Evolutionary conservation across 2,329 filamentous ascomycete genomes (phyloP).

Genomic region (Pleoardoris graminearum): DNA sequence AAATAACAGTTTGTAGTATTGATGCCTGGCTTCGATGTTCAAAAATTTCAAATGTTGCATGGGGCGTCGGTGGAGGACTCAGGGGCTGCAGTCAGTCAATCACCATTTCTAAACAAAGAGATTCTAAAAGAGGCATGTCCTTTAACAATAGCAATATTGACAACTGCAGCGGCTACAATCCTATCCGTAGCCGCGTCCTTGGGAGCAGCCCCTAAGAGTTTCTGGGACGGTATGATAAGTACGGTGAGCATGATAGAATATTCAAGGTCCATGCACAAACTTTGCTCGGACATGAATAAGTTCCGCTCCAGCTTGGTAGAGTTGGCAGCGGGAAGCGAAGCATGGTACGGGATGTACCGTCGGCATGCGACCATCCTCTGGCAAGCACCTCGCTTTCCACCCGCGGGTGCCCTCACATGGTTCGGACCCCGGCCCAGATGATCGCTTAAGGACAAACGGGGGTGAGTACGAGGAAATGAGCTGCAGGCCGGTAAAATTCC

Average conservation of each 20-base stretch:
- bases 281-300: constrained; percentile 39
- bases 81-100: neutral
- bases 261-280: constrained; percentile 20
- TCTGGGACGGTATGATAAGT: constrained; percentile 21
- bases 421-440: constrained; percentile 22
- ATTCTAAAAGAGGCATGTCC: constrained; percentile 8
- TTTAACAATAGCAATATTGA: constrained; percentile 7
- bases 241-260: constrained; percentile 25
- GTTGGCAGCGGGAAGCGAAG: constrained; percentile 41
- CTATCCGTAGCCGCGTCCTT: constrained; percentile 16
- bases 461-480: constrained; percentile 32
- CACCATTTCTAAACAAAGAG: constrained; percentile 3
- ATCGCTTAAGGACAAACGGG: constrained; percentile 28
- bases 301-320: constrained; percentile 30
- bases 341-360: constrained; percentile 41
- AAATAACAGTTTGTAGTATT: neutral
- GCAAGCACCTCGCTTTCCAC: constrained; percentile 30
- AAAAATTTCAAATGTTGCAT: neutral
- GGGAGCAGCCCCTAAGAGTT: constrained; percentile 11
- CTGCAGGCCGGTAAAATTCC: constrained; percentile 28
- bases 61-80: neutral
- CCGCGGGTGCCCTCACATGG: constrained; percentile 25
- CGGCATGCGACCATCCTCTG: constrained; percentile 29
- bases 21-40: neutral
- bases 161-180: constrained; percentile 12